phyloP scores from a whole-genome alignment of 768 basidiomycete genomes.

The Chalciporus piperatus region DNA sequence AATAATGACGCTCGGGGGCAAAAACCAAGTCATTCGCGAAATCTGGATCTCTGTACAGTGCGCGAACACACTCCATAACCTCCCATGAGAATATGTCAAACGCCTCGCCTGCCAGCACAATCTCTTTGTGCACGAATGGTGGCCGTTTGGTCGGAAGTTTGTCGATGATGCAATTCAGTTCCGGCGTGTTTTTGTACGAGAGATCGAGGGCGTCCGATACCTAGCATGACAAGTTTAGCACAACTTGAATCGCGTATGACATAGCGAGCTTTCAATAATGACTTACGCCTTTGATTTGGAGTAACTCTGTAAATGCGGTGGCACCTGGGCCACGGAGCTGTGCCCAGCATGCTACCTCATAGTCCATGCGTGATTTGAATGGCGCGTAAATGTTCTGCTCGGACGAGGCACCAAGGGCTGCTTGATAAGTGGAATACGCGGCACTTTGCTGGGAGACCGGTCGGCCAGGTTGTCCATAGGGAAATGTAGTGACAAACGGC shows the following conservation, averaged over 20 bases:
- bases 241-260: constrained; percentile 3
- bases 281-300: constrained; percentile 40
- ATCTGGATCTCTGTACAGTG: constrained; percentile 35
- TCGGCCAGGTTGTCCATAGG: neutral
- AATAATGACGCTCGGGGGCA: constrained; percentile 28
- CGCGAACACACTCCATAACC: constrained; percentile 26
- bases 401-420: neutral
- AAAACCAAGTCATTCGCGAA: constrained; percentile 31
- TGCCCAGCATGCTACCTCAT: constrained; percentile 41
- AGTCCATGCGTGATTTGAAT: constrained; percentile 36
- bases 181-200: constrained; percentile 3
- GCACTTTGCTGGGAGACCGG: neutral
- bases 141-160: no score
- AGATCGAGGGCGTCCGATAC: constrained; percentile 3
- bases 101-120: no score
- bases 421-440: neutral
- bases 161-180: no score
- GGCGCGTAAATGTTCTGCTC: constrained; percentile 26
- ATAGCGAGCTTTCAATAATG: neutral
- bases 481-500: neutral
- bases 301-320: constrained; percentile 37
- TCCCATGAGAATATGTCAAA: no score
- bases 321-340: constrained; percentile 36
- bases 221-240: neutral
- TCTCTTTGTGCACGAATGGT: no score